Percentiles rank a stretch among this genome's conserved stretches.
phyloP scores from a whole-genome alignment of 1,284 basidiomycete species.

The Tranzscheliella williamsii region DNA sequence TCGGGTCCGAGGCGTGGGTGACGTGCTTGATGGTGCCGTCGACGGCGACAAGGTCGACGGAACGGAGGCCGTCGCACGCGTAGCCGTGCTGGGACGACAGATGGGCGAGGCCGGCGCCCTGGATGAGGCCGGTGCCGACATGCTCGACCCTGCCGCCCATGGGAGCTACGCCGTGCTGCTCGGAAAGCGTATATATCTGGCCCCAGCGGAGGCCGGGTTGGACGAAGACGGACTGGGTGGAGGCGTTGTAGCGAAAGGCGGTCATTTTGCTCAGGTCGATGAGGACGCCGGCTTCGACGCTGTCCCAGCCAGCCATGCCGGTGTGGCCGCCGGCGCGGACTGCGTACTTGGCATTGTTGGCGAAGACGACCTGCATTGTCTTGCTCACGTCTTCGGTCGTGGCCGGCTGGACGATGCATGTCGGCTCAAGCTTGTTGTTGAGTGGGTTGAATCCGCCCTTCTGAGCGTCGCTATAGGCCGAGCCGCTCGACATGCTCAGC shows the following conservation, averaged over 20 bases:
- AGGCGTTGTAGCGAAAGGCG: slow-evolving; percentile 8
- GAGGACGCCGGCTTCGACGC: slow-evolving; percentile 16
- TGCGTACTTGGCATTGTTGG: slow-evolving; percentile 16
- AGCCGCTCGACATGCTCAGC: too few species aligned
- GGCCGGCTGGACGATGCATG: slow-evolving; percentile 23
- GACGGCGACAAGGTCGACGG: slow-evolving; percentile 15
- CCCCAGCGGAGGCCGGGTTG: slow-evolving; percentile 31
- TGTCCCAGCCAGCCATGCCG: slow-evolving; percentile 34
- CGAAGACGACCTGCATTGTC: slow-evolving; percentile 7
- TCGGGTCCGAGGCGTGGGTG: slow-evolving; percentile 1
- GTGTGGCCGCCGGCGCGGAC: slow-evolving; percentile 43
- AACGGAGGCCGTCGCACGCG: slow-evolving; percentile 25
- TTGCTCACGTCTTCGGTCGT: slow-evolving; percentile 3
- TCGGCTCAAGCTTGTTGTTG: slow-evolving; percentile 13
- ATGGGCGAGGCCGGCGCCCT: slow-evolving; percentile 37
- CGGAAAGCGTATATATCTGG: slow-evolving; percentile 18
- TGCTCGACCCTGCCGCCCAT: slow-evolving; percentile 32
- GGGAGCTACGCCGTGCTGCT: slow-evolving; percentile 8
- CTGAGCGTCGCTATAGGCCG: slow-evolving; percentile 4
- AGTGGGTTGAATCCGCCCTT: slow-evolving; percentile 15
- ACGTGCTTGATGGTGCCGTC: slow-evolving; percentile 9
- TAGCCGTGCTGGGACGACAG: slow-evolving; percentile 30
- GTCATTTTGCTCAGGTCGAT: slow-evolving; percentile 27
- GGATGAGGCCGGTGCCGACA: slow-evolving; percentile 35
- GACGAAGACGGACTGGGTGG: slow-evolving; percentile 1